Evolutionary conservation across 345 rosid genomes (phyloP).

Genomic region (Laguncularia racemosa): DNA sequence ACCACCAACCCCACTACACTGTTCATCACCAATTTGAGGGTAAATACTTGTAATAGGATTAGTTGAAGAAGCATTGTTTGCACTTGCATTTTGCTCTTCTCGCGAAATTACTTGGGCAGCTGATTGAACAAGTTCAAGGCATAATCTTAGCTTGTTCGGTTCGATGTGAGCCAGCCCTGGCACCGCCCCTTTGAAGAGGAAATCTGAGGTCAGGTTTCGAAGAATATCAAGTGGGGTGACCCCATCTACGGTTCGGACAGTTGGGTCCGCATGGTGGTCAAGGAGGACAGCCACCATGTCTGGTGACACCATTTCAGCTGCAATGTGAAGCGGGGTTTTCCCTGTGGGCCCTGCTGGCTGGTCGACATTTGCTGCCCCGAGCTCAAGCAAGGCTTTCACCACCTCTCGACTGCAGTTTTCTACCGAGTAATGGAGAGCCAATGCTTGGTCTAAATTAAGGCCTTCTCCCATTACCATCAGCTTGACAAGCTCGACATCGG

Average conservation of each 20-base stretch:
- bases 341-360: conserved; percentile 38
- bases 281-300: conserved; percentile 75
- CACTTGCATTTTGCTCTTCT: conserved; percentile 69
- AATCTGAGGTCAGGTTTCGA: conserved; percentile 94
- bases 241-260: conserved; percentile 76
- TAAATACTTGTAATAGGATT: conserved; percentile 42
- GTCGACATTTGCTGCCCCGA: conserved; percentile 45
- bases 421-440: conserved; percentile 45
- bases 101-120: conserved; percentile 94
- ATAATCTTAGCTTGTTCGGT: conserved; percentile 87
- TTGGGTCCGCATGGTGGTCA: conserved; percentile 97
- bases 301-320: conserved; percentile 47
- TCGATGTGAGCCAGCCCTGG: conserved; percentile 93
- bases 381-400: conserved; percentile 47
- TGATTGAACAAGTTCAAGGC: conserved; percentile 94
- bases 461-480: conserved; percentile 61
- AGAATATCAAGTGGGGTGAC: conserved; percentile 87
- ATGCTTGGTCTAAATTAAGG: conserved; percentile 37
- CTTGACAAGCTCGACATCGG: conserved; percentile 75
- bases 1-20: conserved; percentile 23
- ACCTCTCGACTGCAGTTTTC: conserved; percentile 48
- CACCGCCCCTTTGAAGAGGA: conserved; percentile 97
- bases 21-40: conserved; percentile 46
- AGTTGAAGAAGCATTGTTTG: conserved; percentile 25
- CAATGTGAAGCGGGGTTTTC: conserved; percentile 43